Base-by-base conservation (phyloP, 495 filamentous ascomycete species). In the Aspergillus indologenus region DNA sequence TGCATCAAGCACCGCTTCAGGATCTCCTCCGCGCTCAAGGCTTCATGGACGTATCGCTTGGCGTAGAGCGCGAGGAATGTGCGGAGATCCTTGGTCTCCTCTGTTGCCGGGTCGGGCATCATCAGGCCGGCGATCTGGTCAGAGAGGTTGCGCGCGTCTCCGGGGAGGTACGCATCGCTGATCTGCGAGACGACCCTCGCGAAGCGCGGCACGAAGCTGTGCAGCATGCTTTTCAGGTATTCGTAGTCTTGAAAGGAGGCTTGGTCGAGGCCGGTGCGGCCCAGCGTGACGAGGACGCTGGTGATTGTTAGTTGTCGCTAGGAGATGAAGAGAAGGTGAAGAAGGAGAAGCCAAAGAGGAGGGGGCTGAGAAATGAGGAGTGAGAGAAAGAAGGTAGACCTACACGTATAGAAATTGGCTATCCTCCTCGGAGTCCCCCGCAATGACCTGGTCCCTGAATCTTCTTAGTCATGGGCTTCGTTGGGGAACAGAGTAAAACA, bases 1-100 rank as follows among this genome's bases (percentile, higher is more conserved):
- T 57, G 55, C 55, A 57, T 18, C 46, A 57, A 19, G n/a, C 55
- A 57, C 26, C 29, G 19, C 45, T 50, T 43, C 7, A 57, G 26
- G 11, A 57, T 19, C 15, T 31, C 55, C 17, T 29, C 23, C 31
- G 3, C 26, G 2, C 5, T 15, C 18, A 21, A 24, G 6, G 48
- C 1, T 29, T 57, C 40, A 18, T 48, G 45, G 11, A 57, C 5
- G 50, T 57, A 57, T 2, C 55, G 55, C 18, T 50, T 40, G 9
- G 29, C 44, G 19, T 57, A 57, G 18, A 57, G 1, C 19, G 20
- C 45, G 1, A 57, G 24, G 19, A 57, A 57, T 4, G 21, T 22
- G 3, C 7, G 48, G 7, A 51, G 48, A 11, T n/a, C 48, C 2
- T 15, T 12, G 22, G 20, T 15, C 7, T 26, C 53, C 7, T 14